Evolutionary conservation across 2,329 filamentous ascomycete genomes (phyloP).

Genomic region (Karstenula rhodostoma): DNA sequence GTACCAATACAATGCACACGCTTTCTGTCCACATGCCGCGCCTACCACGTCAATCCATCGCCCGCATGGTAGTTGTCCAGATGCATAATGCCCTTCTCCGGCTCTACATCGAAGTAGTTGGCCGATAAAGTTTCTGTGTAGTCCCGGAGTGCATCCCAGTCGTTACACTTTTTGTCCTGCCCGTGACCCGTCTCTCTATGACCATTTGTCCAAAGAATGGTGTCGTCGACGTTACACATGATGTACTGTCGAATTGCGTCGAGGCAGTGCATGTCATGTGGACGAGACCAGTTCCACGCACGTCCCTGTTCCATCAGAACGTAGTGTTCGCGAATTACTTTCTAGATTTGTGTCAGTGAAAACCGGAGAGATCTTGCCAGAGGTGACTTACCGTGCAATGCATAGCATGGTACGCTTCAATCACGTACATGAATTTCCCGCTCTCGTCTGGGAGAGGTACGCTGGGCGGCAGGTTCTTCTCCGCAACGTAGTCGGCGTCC

Average conservation of each 20-base stretch:
- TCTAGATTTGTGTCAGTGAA: neutral
- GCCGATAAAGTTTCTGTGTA: constrained; percentile 15
- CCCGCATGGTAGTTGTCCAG: constrained; percentile 15
- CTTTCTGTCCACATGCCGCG: neutral
- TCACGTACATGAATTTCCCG: constrained; percentile 16
- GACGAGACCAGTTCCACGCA: constrained; percentile 14
- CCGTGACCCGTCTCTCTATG: constrained; percentile 15
- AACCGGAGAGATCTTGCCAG: too few species aligned
- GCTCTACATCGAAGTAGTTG: constrained; percentile 18
- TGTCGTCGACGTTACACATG: constrained; percentile 20
- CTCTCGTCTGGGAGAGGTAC: constrained; percentile 10
- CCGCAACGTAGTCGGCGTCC: constrained; percentile 8
- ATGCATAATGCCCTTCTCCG: constrained; percentile 14
- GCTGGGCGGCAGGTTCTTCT: constrained; percentile 14
- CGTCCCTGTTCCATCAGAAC: constrained; percentile 5
- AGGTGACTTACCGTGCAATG: constrained; percentile 14
- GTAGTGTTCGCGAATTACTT: constrained; percentile 9
- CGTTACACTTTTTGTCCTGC: constrained; percentile 15
- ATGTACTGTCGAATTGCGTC: constrained; percentile 18
- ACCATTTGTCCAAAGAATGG: constrained; percentile 14
- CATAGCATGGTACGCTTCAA: constrained; percentile 22
- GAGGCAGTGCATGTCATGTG: constrained; percentile 16
- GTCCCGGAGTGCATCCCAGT: constrained; percentile 17
- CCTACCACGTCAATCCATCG: constrained; percentile 13
- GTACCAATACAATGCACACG: neutral